Conservation (phyloP, 228 moss, liverwort and hornwort genomes). For the Sphagnum fallax region DNA sequence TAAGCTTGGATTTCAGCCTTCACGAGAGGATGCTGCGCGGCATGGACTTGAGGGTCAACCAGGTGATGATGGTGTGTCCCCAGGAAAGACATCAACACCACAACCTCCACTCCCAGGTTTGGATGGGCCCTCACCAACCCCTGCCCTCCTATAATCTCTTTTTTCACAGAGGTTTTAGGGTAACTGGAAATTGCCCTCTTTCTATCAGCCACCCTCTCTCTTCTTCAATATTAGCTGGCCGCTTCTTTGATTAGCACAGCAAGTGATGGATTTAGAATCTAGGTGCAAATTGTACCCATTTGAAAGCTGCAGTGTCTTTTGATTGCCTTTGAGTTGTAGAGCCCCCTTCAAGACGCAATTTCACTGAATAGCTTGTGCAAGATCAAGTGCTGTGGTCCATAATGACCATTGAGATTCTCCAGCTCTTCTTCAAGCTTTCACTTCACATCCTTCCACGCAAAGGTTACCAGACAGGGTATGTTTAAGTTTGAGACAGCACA, state of each 20-base stretch:
- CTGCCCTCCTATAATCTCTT: slow-evolving; percentile 20
- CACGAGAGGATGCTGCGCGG: slow-evolving; percentile 40
- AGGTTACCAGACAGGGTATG: too few species aligned
- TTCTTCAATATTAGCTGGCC: background rate
- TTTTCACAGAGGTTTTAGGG: background rate
- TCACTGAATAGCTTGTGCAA: too few species aligned
- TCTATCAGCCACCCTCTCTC: too few species aligned
- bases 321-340: background rate
- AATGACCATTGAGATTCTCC: too few species aligned
- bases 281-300: background rate
- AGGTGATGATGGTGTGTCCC: slow-evolving; percentile 26
- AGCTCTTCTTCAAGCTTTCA: too few species aligned
- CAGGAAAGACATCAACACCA: slow-evolving; percentile 36
- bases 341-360: too few species aligned
- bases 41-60: slow-evolving; percentile 20
- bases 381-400: too few species aligned
- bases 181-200: background rate
- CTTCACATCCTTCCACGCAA: too few species aligned
- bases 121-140: slow-evolving; percentile 54
- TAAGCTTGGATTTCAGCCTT: slow-evolving; percentile 72
- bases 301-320: background rate
- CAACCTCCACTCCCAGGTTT: slow-evolving; percentile 51
- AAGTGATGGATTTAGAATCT: background rate
- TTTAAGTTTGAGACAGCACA: too few species aligned
- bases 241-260: background rate